Conservation (phyloP, 176 grass and related monocot genomes). For the Tuctoria greenei region DNA sequence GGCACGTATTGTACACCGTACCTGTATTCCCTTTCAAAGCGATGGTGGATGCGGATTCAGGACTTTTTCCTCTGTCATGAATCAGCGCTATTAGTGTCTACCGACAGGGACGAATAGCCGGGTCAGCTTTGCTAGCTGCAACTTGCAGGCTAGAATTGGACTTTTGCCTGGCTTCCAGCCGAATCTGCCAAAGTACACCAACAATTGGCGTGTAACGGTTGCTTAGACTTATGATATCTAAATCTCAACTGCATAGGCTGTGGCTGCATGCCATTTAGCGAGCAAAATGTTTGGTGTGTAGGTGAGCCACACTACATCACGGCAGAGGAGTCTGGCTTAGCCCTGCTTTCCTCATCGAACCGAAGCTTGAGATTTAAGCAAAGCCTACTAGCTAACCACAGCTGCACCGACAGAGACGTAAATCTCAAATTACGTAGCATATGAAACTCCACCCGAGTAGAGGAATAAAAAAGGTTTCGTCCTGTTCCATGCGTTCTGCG, state of each 20-base stretch:
- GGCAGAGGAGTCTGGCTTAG: background rate
- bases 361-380: background rate
- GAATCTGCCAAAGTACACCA: background rate
- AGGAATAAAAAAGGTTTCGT: background rate
- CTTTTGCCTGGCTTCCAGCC: background rate
- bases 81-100: background rate
- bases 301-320: conserved; percentile 30
- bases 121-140: background rate
- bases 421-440: background rate
- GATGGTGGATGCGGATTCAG: background rate
- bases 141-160: background rate
- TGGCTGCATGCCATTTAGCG: background rate
- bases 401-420: background rate
- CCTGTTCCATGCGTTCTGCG: background rate
- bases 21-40: background rate
- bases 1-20: background rate
- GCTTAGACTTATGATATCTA: background rate
- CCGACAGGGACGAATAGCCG: background rate
- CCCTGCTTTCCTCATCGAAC: background rate
- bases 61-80: background rate
- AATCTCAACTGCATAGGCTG: background rate
- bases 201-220: background rate
- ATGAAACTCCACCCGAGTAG: background rate
- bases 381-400: background rate
- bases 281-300: background rate